phyloP scores from a whole-genome alignment of 345 rosid species.

The Trapa incisa region DNA sequence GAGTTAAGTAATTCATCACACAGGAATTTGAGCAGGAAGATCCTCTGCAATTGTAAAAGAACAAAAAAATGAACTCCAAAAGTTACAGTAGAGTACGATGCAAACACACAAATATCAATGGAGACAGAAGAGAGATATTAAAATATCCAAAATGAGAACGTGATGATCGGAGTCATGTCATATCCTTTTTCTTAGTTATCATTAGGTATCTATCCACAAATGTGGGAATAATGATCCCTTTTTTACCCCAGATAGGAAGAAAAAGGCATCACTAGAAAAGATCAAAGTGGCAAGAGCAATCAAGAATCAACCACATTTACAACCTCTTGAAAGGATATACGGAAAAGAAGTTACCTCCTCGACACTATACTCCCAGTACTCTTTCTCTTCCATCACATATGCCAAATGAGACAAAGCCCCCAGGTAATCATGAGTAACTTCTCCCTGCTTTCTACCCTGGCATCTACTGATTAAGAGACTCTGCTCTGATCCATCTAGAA shows the following conservation, averaged over 20 bases:
- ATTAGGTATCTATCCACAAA: background rate
- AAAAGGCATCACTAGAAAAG: background rate
- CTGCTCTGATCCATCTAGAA: slow-evolving; percentile 36
- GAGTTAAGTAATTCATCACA: slow-evolving; percentile 87
- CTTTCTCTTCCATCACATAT: slow-evolving; percentile 61
- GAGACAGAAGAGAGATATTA: background rate
- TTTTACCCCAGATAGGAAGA: background rate
- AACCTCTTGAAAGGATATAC: background rate
- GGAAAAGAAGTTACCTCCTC: slow-evolving; percentile 53
- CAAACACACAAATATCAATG: background rate
- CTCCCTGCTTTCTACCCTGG: slow-evolving; percentile 54
- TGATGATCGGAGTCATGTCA: background rate
- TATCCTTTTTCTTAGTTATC: background rate
- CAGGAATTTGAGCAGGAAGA: slow-evolving; percentile 62
- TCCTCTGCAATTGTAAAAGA: slow-evolving; percentile 43
- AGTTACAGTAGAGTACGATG: background rate
- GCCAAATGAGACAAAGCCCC: slow-evolving; percentile 48
- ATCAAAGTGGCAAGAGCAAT: slow-evolving; percentile 1
- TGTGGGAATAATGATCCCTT: background rate
- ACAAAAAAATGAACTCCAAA: background rate
- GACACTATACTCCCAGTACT: slow-evolving; percentile 64
- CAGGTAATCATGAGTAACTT: slow-evolving; percentile 51
- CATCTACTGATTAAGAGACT: slow-evolving; percentile 27
- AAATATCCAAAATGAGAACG: background rate
- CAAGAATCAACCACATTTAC: background rate